Evolutionary conservation across 176 grass and related monocot species (phyloP), one percentile per base, ranked within the genome.

Genomic region (Carex kokanica): DNA sequence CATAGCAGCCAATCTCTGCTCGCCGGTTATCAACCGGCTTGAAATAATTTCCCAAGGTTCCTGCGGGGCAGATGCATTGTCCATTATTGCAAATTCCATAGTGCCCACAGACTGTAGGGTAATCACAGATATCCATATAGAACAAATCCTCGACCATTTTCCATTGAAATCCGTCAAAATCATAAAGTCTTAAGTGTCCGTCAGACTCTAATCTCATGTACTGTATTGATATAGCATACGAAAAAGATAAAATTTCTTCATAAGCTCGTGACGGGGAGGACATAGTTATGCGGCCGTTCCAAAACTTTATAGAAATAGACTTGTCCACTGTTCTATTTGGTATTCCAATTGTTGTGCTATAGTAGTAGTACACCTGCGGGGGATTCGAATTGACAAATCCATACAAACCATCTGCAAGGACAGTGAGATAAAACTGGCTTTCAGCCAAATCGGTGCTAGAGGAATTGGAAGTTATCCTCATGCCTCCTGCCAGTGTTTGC

Each of bases 381-480:
- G 78, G 87, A 21, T 14, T 52, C 0, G 85, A 87, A 52, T 60
- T 18, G 0, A 23, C 56, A 74, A 54, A 85, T 6, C 78, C 88
- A 7, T 68, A 64, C 1, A 92, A 9, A 1, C 86, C 83, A 70
- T 52, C 17, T 18, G 27, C 16, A n/a, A 56, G 88, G 56, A 88
- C 55, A 9, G 86, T 79, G 0, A 93, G 5, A 13, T 90, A 82
- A 0, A 88, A 0, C 14, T 67, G 34, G 20, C 27, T 67, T 2
- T 21, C 1, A 2, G 62, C 78, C 9, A 36, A 78, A 51, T 85
- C 64, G 1, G 21, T 64, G 68, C 8, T 47, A 10, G 8, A 47
- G 27, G 0, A 2, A 11, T 16, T 89, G 0, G 90, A 81, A 1
- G 8, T 87, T 15, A 88, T 14, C 3, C 1, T 80, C 83, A 86